Conservation (phyloP, 2,329 filamentous ascomycete species). For the Pezicula neosporulosa region DNA sequence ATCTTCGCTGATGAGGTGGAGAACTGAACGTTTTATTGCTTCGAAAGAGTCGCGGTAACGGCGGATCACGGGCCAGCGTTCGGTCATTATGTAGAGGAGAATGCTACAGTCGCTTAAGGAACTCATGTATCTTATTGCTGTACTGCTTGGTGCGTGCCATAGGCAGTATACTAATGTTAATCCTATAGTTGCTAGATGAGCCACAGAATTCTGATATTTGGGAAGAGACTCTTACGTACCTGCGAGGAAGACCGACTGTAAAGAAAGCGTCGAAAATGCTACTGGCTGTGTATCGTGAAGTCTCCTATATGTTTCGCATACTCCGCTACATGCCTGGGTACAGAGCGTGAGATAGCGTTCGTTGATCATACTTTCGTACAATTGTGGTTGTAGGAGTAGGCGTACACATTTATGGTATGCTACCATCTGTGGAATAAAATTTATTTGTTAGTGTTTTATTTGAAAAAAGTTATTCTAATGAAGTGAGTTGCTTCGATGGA, state of each 20-base stretch:
- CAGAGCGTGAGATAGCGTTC: constrained; percentile 5
- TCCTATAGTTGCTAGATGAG: neutral
- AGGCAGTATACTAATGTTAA: constrained; percentile 11
- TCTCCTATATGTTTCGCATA: constrained; percentile 8
- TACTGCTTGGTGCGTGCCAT: constrained; percentile 6
- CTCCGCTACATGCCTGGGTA: constrained; percentile 6
- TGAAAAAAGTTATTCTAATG: neutral
- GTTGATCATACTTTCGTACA: constrained; percentile 5
- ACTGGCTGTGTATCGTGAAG: constrained; percentile 4
- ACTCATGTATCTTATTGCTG: constrained; percentile 4
- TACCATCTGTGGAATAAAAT: constrained; percentile 5
- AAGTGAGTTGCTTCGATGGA: neutral
- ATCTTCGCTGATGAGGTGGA: constrained; percentile 9
- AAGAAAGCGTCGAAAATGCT: constrained; percentile 6
- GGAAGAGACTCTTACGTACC: neutral
- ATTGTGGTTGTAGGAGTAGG: constrained; percentile 8
- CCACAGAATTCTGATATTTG: neutral
- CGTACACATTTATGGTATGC: constrained; percentile 8
- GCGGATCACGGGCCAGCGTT: constrained; percentile 6
- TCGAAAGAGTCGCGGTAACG: constrained; percentile 12
- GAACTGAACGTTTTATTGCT: constrained; percentile 9
- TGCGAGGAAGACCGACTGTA: constrained; percentile 10
- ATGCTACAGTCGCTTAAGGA: constrained; percentile 10
- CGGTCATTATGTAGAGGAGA: constrained; percentile 11
- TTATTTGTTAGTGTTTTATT: constrained; percentile 4